Base-by-base conservation (phyloP, 2,329 filamentous ascomycete species). In the Claviceps maximensis region DNA sequence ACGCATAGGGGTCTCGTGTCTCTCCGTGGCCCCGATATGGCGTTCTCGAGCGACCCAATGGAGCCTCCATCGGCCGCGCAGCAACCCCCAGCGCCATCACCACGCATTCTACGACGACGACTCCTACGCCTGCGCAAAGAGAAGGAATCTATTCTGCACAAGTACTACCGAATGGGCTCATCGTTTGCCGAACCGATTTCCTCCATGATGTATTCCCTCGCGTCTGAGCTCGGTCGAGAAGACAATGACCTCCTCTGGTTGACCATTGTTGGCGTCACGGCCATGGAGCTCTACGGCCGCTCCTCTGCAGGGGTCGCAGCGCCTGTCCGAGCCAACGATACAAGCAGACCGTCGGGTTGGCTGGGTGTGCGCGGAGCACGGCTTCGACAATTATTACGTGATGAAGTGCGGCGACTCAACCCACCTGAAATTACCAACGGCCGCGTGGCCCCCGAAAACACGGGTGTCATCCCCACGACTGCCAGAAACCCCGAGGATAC, bases 241-340 rank as follows among this genome's bases (percentile, higher is more conserved):
- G 91, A 97, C 67, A 98, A 97, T 62, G 90, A 98, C 62, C 75
- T 97, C 23, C 76, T 98, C 15, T 98, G 93, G 93, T 78, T 95
- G 54, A 83, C 89, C 6, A 95, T 97, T 62, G 88, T 98, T 27
- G 93, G 93, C 6, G 88, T 95, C 38, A 89, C 87, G n/a, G 95
- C 89, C 17, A 84, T 95, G 69, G 90, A 96, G 65, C 77, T 96
- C 1, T 95, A 93, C 59, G 90, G 90, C 17, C 83, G 88, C 53
- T 91, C 88, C 21, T 88, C 87, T 46, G 84, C 87, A 13, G 89
- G 89, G 25, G 76, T 93, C 31, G 84, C 86, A 19, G 76, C 82
- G 2, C 73, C 78, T 1, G 72, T 78, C 15, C 74, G 76, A 41
- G 68, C 69, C 56, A 82, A 70, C 58, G 83, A 77, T 65, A 75